phyloP scores from a whole-genome alignment of 2,329 filamentous ascomycete species.

The Sporothrix mexicana region DNA sequence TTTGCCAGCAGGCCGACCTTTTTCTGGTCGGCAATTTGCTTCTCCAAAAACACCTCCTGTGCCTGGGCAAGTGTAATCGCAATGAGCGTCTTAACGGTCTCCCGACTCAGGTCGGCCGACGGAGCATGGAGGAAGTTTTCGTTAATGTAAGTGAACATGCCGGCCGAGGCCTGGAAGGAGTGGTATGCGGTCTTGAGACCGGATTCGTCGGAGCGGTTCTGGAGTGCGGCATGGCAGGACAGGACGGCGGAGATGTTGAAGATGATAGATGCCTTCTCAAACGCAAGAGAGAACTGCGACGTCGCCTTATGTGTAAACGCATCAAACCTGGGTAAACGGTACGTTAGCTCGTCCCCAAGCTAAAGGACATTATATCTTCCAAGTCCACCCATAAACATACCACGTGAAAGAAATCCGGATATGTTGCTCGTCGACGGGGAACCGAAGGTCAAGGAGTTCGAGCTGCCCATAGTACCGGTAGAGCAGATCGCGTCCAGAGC shows the following conservation, averaged over 20 bases:
- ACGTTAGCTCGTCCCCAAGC: neutral
- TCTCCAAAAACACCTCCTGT: slow-evolving; percentile 97
- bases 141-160: slow-evolving; percentile 99
- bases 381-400: slow-evolving; percentile 51
- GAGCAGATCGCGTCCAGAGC: slow-evolving; percentile 86
- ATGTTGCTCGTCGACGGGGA: slow-evolving; percentile 97
- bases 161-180: slow-evolving; percentile 95
- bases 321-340: slow-evolving; percentile 73
- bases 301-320: slow-evolving; percentile 99
- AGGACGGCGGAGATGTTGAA: slow-evolving; percentile 99
- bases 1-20: slow-evolving; percentile 92
- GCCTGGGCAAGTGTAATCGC: slow-evolving; percentile 92
- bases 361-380: neutral
- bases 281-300: slow-evolving; percentile 93
- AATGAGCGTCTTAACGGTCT: slow-evolving; percentile 95
- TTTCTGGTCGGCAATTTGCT: slow-evolving; percentile 90
- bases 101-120: slow-evolving; percentile 91
- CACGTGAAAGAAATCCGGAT: slow-evolving; percentile 99
- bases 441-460: slow-evolving; percentile 89
- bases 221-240: slow-evolving; percentile 91
- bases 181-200: slow-evolving; percentile 97
- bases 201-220: slow-evolving; percentile 88
- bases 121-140: slow-evolving; percentile 98
- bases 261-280: slow-evolving; percentile 98
- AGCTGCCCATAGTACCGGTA: slow-evolving; percentile 98